Conservation (phyloP, 2,329 filamentous ascomycete species). For the Ascochyta pisi region DNA sequence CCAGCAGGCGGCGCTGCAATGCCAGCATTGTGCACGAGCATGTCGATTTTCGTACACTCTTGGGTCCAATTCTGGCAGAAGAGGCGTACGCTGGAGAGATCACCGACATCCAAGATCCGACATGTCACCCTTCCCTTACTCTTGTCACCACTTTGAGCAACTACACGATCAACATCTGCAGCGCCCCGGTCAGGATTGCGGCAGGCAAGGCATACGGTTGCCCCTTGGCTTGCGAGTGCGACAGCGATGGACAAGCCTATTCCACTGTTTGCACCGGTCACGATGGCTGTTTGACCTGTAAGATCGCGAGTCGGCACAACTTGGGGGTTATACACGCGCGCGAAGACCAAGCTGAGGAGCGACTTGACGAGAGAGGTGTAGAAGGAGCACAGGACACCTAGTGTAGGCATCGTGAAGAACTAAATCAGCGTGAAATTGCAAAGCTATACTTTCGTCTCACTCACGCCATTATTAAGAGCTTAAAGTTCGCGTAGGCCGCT, state of each 20-base stretch:
- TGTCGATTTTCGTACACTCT: constrained; percentile 19
- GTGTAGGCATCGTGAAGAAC: not conserved
- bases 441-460: too few species aligned
- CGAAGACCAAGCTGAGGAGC: constrained; percentile 11
- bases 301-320: constrained; percentile 28
- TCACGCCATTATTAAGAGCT: too few species aligned
- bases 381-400: constrained; percentile 2
- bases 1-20: constrained; percentile 10
- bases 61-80: constrained; percentile 20
- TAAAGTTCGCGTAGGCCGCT: too few species aligned
- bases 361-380: constrained; percentile 16
- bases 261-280: constrained; percentile 60
- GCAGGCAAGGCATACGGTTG: constrained; percentile 23
- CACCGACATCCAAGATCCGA: constrained; percentile 17
- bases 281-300: constrained; percentile 55
- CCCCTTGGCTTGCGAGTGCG: constrained; percentile 21
- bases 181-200: constrained; percentile 22
- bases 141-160: constrained; percentile 1
- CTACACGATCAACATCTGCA: constrained; percentile 16
- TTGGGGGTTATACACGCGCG: constrained; percentile 22
- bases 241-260: constrained; percentile 50
- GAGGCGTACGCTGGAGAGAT: constrained; percentile 18
- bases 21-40: constrained; percentile 28
- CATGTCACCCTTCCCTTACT: constrained; percentile 11
- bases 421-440: too few species aligned